phyloP scores from a whole-genome alignment of 176 grass and related monocot genomes.

The Zizania latifolia region DNA sequence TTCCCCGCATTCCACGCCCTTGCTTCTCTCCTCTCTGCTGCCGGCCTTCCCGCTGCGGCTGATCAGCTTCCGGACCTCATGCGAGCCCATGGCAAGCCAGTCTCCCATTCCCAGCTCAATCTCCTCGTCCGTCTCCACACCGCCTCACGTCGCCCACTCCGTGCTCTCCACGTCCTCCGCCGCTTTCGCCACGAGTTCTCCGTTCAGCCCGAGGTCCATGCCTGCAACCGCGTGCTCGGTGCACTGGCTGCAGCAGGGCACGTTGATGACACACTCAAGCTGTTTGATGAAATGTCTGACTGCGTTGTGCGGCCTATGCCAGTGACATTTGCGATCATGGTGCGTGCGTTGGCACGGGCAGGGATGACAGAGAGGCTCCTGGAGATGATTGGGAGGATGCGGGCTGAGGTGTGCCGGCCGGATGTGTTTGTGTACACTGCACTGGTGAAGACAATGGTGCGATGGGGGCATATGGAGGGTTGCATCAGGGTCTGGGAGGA shows the following conservation, averaged over 20 bases:
- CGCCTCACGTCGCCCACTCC: constrained; percentile 49
- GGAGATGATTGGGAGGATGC: constrained; percentile 54
- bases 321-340: constrained; percentile 67
- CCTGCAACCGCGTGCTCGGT: constrained; percentile 72
- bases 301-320: constrained; percentile 40
- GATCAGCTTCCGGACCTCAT: constrained; percentile 89
- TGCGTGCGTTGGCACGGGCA: constrained; percentile 41
- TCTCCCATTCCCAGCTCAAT: constrained; percentile 62
- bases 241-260: constrained; percentile 46
- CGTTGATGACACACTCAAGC: constrained; percentile 47
- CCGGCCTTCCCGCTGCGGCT: constrained; percentile 40
- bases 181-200: constrained; percentile 59
- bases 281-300: constrained; percentile 65
- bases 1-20: constrained; percentile 80
- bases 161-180: constrained; percentile 53
- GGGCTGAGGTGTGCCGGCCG: constrained; percentile 47
- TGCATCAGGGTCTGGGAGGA: constrained; percentile 88
- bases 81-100: constrained; percentile 54
- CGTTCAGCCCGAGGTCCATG: constrained; percentile 50
- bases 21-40: constrained; percentile 41
- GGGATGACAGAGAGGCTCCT: constrained; percentile 48
- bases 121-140: constrained; percentile 76
- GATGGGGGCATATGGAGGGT: constrained; percentile 55
- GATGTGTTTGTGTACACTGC: constrained; percentile 81
- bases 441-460: constrained; percentile 64